Conservation (phyloP, 495 filamentous ascomycete species). For the Amorphotheca resinae region DNA sequence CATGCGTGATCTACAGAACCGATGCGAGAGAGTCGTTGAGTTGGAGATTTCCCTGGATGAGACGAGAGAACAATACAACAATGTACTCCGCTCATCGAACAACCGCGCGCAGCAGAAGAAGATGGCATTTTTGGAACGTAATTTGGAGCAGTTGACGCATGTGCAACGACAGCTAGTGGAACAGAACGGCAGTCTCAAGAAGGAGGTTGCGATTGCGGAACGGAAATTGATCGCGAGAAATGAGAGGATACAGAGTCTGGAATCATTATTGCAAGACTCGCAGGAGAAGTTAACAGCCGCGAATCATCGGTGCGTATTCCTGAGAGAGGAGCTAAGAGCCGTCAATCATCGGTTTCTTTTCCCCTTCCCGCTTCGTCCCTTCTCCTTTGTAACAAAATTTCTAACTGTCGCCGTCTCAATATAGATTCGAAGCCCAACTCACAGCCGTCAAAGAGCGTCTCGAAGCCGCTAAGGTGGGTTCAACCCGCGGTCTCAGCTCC, state of each 20-base stretch:
- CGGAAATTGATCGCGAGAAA: constrained; percentile 92
- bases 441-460: constrained; percentile 94
- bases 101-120: constrained; percentile 99
- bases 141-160: constrained; percentile 92
- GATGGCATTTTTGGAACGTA: constrained; percentile 98
- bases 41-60: constrained; percentile 94
- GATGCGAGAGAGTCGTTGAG: constrained; percentile 94
- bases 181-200: constrained; percentile 92
- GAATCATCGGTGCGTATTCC: constrained; percentile 70
- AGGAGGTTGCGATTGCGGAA: constrained; percentile 97
- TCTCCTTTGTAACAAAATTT: constrained; percentile 3
- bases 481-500: constrained; percentile 64
- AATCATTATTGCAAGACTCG: constrained; percentile 84
- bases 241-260: constrained; percentile 87
- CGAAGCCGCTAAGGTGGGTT: constrained; percentile 85
- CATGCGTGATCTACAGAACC: constrained; percentile 96
- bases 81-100: constrained; percentile 87
- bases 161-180: constrained; percentile 96
- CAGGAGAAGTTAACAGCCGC: constrained; percentile 94
- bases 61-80: constrained; percentile 97
- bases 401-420: constrained; percentile 24
- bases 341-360: no score
- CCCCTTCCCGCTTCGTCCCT: no score
- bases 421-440: constrained; percentile 86
- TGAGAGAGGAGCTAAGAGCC: no score